A percentile compares a stretch with the other conserved stretches of the same genome.
These are phyloP conservation scores for Calonectria pauciramosa DNA, from an alignment of 2,329 filamentous ascomycete genomes.

Conservation along the genomic window DNA sequence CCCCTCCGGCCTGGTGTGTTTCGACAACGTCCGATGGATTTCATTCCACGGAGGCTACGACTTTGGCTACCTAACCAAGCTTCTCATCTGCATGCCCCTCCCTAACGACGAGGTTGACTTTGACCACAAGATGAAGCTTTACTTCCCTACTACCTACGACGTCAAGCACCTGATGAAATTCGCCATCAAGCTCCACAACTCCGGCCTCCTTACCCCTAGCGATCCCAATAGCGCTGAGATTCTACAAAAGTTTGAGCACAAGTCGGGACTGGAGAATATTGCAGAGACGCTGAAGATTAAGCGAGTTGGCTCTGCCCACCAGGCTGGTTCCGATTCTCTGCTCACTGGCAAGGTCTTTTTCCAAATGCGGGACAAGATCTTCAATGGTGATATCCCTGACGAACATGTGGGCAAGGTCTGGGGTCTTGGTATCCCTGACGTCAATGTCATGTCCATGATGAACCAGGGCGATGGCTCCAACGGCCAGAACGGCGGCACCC, in stretches of 20 bases:
- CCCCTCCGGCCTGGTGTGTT: conserved; percentile 90
- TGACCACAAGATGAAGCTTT: conserved; percentile 88
- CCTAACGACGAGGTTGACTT: conserved; percentile 93
- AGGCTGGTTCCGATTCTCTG: conserved; percentile 93
- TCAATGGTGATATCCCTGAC: conserved; percentile 83
- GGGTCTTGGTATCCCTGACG: conserved; percentile 84
- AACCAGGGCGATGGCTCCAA: conserved; percentile 50
- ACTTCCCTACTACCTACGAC: conserved; percentile 94
- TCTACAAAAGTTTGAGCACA: conserved; percentile 87
- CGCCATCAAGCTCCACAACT: conserved; percentile 78
- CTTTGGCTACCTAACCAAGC: conserved; percentile 96
- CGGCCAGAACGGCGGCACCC: conserved; percentile 61
- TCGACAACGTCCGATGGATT: conserved; percentile 93
- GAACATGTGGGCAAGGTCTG: conserved; percentile 93
- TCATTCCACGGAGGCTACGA: conserved; percentile 99
- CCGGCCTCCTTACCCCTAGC: conserved; percentile 72
- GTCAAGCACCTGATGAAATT: conserved; percentile 98
- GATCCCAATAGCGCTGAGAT: conserved; percentile 79
- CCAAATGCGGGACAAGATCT: conserved; percentile 90
- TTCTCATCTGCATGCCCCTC: conserved; percentile 85
- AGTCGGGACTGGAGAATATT: conserved; percentile 92
- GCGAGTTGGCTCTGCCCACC: conserved; percentile 88
- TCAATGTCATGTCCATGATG: conserved; percentile 58
- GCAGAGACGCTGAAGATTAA: conserved; percentile 94
- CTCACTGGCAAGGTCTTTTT: conserved; percentile 97